Base-by-base conservation (phyloP, 441 rosid genomes). In the Syzygium malaccense region DNA sequence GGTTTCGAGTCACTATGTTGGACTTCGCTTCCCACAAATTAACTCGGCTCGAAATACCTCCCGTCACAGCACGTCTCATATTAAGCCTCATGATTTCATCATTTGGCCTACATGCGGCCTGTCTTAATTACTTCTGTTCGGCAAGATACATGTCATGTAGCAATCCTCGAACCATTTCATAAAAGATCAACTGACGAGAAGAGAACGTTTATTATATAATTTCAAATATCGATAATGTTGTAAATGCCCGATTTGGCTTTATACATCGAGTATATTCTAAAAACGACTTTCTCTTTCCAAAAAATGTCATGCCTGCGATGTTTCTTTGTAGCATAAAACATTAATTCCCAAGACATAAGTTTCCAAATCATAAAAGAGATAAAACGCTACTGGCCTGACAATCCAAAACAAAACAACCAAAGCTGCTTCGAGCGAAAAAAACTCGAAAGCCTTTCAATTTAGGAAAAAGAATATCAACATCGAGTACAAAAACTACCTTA, bases 51-150 rank as follows among this genome's bases (percentile, higher is more conserved):
- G 7, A 12, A 20, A 5, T 6, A 37, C 9, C 2, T 8, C 23
- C 28, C 28, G 28, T 71, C 41, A 20, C 17, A 12, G 3, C 17
- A 2, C 1, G 4, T 68, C 48, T 33, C 17, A 6, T 28, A 13
- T 6, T 26, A 4, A 20, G 14, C 26, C 79, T 68, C 48, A 1
- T 7, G 4, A 33, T 18, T 32, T 68, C 19, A 68, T 68, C 28
- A 37, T 0, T 32, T 28, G 13, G 23, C 13, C 2, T 13, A 2
- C 4, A 1, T 10, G 5, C 5, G 19, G 1, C 14, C 7, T 5
- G 7, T 33, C 7, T 2, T 0, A 60, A 60, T 60, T 13, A 25
- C 79, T 19, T 37, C 26, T 14, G 10, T 28, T 8, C 2, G 28
- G 68, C 8, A 3, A 60, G 18, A 14, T 60, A 13, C 8, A 13